These are phyloP conservation scores for Nitzschia sp. DNA, from an alignment of 108 stramenopile genomes.

Conservation along the genomic window DNA sequence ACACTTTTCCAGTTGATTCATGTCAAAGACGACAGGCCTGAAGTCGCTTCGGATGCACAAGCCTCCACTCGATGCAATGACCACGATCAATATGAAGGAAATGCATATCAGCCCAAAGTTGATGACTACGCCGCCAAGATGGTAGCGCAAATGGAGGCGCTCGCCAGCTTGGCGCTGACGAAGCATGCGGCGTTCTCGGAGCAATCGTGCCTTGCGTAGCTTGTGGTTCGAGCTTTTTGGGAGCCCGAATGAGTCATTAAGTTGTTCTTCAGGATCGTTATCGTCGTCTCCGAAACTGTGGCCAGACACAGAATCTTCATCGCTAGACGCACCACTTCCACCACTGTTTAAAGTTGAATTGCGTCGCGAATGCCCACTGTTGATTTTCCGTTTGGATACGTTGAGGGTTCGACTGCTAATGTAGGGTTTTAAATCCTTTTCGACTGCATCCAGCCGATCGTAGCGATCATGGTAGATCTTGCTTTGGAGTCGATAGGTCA, in stretches of 20 bases:
- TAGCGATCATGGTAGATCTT: conserved; percentile 15
- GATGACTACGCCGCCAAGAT: conserved; percentile 19
- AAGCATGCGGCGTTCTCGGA: conserved; percentile 36
- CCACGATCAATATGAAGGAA: conserved; percentile 33
- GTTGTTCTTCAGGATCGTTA: background rate
- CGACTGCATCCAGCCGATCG: conserved; percentile 14
- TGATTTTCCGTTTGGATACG: background rate
- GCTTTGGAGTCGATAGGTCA: conserved; percentile 27
- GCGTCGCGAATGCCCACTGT: background rate
- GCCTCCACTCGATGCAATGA: conserved; percentile 35
- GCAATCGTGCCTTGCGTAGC: conserved; percentile 5
- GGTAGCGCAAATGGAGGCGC: conserved; percentile 16
- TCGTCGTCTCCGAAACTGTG: conserved; percentile 26
- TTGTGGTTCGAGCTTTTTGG: background rate
- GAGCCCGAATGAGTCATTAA: background rate
- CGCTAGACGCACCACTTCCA: background rate
- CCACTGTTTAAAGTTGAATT: background rate
- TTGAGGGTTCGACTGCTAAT: background rate
- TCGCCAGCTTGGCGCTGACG: conserved; percentile 22
- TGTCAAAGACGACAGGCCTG: conserved; percentile 15
- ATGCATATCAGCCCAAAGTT: conserved; percentile 30
- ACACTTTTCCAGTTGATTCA: conserved; percentile 29
- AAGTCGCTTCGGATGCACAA: conserved; percentile 29
- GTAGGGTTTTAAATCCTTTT: background rate
- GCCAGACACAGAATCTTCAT: conserved; percentile 16